Evolutionary conservation across 1,284 basidiomycete genomes (phyloP).

Genomic region (Volvariella volvacea): DNA sequence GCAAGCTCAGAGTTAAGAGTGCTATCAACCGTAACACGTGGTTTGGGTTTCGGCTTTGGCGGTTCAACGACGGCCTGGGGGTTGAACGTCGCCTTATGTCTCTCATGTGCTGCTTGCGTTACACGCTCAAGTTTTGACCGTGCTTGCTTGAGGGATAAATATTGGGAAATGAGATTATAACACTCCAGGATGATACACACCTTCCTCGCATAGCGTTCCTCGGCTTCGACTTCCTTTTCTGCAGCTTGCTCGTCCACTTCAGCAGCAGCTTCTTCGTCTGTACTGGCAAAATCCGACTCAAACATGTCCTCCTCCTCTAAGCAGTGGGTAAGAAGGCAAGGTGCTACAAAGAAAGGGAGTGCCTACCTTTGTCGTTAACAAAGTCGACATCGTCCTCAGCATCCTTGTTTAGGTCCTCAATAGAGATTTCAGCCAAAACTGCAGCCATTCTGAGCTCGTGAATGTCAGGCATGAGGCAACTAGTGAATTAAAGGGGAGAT

Average conservation of each 20-base stretch:
- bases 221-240: slow-evolving; percentile 51
- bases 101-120: slow-evolving; percentile 57
- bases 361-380: slow-evolving; percentile 46
- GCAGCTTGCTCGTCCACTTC: slow-evolving; percentile 42
- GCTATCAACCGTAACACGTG: slow-evolving; percentile 48
- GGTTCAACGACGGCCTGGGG: slow-evolving; percentile 29
- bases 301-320: slow-evolving; percentile 75
- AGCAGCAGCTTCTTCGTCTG: slow-evolving; percentile 61
- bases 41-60: slow-evolving; percentile 32
- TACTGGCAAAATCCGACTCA: slow-evolving; percentile 77
- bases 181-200: slow-evolving; percentile 23
- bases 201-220: slow-evolving; percentile 53
- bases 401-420: slow-evolving; percentile 51
- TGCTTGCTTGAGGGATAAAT: slow-evolving; percentile 32
- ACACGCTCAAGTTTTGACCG: slow-evolving; percentile 51
- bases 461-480: slow-evolving; percentile 4
- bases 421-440: slow-evolving; percentile 62
- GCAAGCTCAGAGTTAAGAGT: slow-evolving; percentile 53
- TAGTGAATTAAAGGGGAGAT: slow-evolving; percentile 7
- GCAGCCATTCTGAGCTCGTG: slow-evolving; percentile 57
- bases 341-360: slow-evolving; percentile 4
- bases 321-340: background rate
- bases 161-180: slow-evolving; percentile 1
- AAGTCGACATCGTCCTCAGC: slow-evolving; percentile 71
- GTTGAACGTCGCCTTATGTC: slow-evolving; percentile 59